These are phyloP conservation scores for Moniliophthora roreri DNA, from an alignment of 1,284 basidiomycete species.

Conservation along the genomic window DNA sequence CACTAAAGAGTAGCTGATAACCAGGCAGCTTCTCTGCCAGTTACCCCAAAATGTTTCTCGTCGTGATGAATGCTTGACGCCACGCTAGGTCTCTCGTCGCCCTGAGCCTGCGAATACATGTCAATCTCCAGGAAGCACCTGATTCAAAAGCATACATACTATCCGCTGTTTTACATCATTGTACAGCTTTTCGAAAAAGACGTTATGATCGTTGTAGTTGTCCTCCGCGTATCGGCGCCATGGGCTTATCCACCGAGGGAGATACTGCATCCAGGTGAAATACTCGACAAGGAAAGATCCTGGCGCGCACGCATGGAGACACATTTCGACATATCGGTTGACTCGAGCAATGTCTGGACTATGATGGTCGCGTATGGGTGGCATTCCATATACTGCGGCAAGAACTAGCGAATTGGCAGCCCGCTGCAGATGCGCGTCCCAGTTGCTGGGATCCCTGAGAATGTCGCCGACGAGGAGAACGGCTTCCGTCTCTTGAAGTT, in stretches of 20 bases:
- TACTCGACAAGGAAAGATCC: constrained; percentile 21
- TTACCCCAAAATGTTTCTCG: background rate
- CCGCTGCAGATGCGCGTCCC: constrained; percentile 15
- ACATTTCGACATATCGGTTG: constrained; percentile 15
- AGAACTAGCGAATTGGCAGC: constrained; percentile 5
- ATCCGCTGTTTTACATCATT: constrained; percentile 9
- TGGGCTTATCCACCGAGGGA: constrained; percentile 22
- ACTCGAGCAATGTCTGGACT: constrained; percentile 17
- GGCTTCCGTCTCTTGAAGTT: constrained; percentile 10
- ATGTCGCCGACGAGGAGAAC: constrained; percentile 9
- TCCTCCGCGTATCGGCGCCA: constrained; percentile 21
- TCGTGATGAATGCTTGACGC: background rate
- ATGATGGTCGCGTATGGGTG: constrained; percentile 7
- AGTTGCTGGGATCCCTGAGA: constrained; percentile 6
- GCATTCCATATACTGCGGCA: constrained; percentile 9
- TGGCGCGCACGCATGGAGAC: constrained; percentile 11
- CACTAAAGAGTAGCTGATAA: constrained; percentile 11
- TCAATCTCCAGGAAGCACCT: too few species aligned
- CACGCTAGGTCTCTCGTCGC: background rate
- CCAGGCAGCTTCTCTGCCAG: constrained; percentile 11
- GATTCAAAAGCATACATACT: background rate
- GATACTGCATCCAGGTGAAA: constrained; percentile 24
- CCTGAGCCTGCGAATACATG: background rate
- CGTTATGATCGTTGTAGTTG: constrained; percentile 16
- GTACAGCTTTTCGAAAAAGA: constrained; percentile 16